Conservation (phyloP, 768 basidiomycete genomes). For the Tricholoma furcatifolium region DNA sequence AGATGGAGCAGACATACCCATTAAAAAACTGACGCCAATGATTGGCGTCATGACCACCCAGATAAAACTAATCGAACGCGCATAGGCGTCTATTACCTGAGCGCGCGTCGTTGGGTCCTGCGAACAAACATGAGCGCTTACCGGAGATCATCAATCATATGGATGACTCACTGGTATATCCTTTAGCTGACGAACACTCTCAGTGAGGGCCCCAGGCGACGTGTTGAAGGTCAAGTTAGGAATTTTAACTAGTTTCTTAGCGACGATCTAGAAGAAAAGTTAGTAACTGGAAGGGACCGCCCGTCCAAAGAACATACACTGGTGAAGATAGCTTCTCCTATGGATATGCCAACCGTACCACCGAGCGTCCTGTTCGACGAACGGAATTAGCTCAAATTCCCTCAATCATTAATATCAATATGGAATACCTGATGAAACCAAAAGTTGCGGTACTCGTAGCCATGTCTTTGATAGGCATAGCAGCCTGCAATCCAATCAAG, state of each 20-base stretch:
- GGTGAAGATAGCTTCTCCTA: constrained; percentile 71
- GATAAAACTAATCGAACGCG: constrained; percentile 58
- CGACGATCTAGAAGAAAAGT: constrained; percentile 29
- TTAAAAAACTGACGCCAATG: constrained; percentile 49
- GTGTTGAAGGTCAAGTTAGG: constrained; percentile 38
- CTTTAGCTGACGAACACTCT: constrained; percentile 45
- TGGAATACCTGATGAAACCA: constrained; percentile 60
- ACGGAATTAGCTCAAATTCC: constrained; percentile 3
- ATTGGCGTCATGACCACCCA: constrained; percentile 68
- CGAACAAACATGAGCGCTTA: neutral
- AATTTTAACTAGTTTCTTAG: constrained; percentile 35
- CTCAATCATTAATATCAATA: neutral
- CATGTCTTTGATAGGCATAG: constrained; percentile 88
- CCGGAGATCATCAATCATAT: neutral
- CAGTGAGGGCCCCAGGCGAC: constrained; percentile 40
- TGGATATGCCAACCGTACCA: constrained; percentile 72
- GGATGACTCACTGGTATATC: constrained; percentile 37
- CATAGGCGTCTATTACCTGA: constrained; percentile 59
- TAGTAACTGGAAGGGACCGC: neutral
- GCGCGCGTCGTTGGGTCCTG: constrained; percentile 51
- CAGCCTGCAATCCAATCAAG: constrained; percentile 74
- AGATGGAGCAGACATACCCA: constrained; percentile 34
- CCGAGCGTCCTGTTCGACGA: constrained; percentile 53
- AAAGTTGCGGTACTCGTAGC: constrained; percentile 75
- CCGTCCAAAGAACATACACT: constrained; percentile 38